Conservation (phyloP, 177 flowering plant genomes). For the Vitis hybrid region DNA sequence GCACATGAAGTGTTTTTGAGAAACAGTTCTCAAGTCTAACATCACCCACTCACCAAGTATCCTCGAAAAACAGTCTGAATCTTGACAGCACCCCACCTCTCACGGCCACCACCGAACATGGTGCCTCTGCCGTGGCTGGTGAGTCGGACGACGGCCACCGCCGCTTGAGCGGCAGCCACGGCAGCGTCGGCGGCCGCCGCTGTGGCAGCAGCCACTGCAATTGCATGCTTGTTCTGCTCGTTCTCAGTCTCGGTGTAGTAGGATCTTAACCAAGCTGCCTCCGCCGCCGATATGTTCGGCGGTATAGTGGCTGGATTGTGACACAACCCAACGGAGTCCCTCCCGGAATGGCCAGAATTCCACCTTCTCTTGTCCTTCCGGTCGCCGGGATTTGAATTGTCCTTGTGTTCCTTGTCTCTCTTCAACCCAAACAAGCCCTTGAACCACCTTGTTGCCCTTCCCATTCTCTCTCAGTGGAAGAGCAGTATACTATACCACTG, state of each 20-base stretch:
- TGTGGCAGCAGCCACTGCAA: slow-evolving; percentile 97
- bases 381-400: slow-evolving; percentile 16
- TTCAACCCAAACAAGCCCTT: slow-evolving; percentile 60
- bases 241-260: slow-evolving; percentile 55
- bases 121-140: slow-evolving; percentile 74
- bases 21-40: no score
- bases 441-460: slow-evolving; percentile 57
- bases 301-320: slow-evolving; percentile 43
- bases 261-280: slow-evolving; percentile 69
- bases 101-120: slow-evolving; percentile 56
- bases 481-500: background rate
- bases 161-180: slow-evolving; percentile 91
- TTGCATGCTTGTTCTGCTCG: slow-evolving; percentile 86
- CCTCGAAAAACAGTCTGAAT: slow-evolving; percentile 87
- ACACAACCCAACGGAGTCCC: slow-evolving; percentile 22
- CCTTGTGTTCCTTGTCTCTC: slow-evolving; percentile 21
- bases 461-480: slow-evolving; percentile 34
- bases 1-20: no score
- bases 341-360: slow-evolving; percentile 17
- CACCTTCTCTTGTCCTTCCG: slow-evolving; percentile 16
- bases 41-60: slow-evolving; percentile 52
- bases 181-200: slow-evolving; percentile 96
- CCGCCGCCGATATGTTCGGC: slow-evolving; percentile 44
- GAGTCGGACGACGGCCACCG: slow-evolving; percentile 76
- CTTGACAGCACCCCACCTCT: slow-evolving; percentile 69